phyloP scores from a whole-genome alignment of 305 asterid genomes.

The Coffea humblotiana region DNA sequence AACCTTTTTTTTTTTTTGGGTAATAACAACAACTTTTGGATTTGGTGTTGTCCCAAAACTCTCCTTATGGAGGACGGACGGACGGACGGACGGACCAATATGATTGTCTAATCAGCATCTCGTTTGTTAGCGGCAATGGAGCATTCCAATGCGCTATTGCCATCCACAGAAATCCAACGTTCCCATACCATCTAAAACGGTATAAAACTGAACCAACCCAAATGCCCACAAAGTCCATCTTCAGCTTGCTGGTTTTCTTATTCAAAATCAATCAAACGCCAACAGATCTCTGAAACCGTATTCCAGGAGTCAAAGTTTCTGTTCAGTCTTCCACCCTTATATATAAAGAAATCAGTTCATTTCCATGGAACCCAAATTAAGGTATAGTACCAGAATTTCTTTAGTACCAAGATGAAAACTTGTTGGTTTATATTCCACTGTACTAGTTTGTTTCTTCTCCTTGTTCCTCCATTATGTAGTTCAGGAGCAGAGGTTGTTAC shows the following conservation, averaged over 20 bases:
- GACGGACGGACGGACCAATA: no score
- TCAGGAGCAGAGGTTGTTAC: slow-evolving; percentile 42
- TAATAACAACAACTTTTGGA: no score
- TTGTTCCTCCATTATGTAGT: slow-evolving; percentile 34
- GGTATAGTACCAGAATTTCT: slow-evolving; percentile 12
- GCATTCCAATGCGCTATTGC: background rate
- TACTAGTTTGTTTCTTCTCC: slow-evolving; percentile 15
- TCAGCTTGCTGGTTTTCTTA: background rate
- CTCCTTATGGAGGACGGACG: no score
- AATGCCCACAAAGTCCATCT: background rate
- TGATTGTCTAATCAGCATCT: background rate
- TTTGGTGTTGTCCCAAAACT: no score
- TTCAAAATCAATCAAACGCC: slow-evolving; percentile 19
- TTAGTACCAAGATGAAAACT: background rate
- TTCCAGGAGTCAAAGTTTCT: slow-evolving; percentile 6
- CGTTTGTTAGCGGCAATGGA: background rate
- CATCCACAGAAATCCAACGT: no score
- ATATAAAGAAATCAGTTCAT: background rate
- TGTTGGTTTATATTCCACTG: background rate
- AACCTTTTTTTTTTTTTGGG: no score
- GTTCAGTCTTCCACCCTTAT: background rate
- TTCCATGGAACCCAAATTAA: slow-evolving; percentile 20
- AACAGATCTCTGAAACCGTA: slow-evolving; percentile 6
- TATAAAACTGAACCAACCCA: background rate
- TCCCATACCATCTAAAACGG: no score